Evolutionary conservation across 1,284 basidiomycete genomes (phyloP), one percentile per base, ranked within the genome.

Genomic region (Entoloma clypeatum): DNA sequence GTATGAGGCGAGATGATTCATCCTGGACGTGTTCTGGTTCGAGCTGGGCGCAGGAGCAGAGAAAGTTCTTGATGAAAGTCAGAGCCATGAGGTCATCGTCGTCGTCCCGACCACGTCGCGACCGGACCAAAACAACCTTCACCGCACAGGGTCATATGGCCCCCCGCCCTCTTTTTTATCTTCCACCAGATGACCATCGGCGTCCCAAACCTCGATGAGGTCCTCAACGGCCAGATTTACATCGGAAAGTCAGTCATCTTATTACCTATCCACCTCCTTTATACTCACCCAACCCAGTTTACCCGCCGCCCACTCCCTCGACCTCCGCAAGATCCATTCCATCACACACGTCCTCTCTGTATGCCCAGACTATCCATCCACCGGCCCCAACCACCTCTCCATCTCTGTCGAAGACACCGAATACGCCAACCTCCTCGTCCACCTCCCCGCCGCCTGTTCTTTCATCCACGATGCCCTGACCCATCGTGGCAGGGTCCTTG

Each of bases 341-440:
- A 75, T 77, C 40, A 78, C 80, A 0, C 80, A 82, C 50, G 50
- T 77, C 26, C 46, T 83, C 7, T 81, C 80, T 8, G 75, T 80
- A 31, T 82, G 79, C 48, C 71, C 67, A 1, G 76, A 81, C n/a
- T 68, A 67, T 44, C 59, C 67, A 1, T 67, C 69, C 2, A 64
- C 67, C 1, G 65, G 59, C 4, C 53, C 62, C 0, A 64, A 68
- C 33, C 72, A 75, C 45, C 52, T 78, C 44, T 59, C 60, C 10
- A 72, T 83, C 21, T 46, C 69, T 9, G 69, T 83, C 2, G 59
- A 79, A 30, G 81, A 82, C 53, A 67, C 68, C 0, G 79, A 82
- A 50, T 77, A 76, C 40, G 76, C 76, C 29, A 74, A 82, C 43
- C 63, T 82, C 19, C 69, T 82, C 11, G 69, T 75, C 19, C 69